Percentiles rank a stretch among this genome's conserved stretches.
phyloP scores from a whole-genome alignment of 106 monocot genomes.

The Cymbidium sinense region DNA sequence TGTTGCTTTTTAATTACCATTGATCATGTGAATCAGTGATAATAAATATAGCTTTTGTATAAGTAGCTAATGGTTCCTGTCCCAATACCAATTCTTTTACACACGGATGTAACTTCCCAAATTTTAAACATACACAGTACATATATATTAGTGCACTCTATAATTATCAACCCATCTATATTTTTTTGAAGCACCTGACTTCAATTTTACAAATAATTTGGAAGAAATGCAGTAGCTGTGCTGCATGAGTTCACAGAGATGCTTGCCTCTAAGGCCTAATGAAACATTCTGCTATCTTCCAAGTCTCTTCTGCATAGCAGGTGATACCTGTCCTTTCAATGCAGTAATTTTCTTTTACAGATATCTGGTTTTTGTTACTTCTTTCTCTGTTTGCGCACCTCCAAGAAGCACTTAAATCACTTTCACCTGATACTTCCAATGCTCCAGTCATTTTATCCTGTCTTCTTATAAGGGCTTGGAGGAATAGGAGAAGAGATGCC shows the following conservation, averaged over 20 bases:
- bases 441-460: neutral
- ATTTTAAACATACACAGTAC: neutral
- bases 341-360: neutral
- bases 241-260: neutral
- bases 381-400: neutral
- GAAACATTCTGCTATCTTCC: slow-evolving; percentile 18
- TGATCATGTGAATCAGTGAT: neutral
- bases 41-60: neutral
- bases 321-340: neutral
- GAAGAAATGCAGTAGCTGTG: neutral
- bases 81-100: neutral
- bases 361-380: neutral
- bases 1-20: neutral
- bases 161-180: neutral
- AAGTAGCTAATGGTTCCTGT: neutral
- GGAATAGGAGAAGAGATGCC: slow-evolving; percentile 21
- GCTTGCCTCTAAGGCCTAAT: slow-evolving; percentile 8
- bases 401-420: neutral
- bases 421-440: neutral
- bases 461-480: slow-evolving; percentile 12
- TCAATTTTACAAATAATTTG: neutral
- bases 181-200: too few relatives aligned
- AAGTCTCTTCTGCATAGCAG: slow-evolving; percentile 6
- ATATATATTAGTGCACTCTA: neutral
- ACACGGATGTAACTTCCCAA: neutral